Percentiles rank a stretch among this genome's conserved stretches.
These are phyloP conservation scores for Brassica hybrid DNA, from an alignment of 441 rosid genomes.

Conservation along the genomic window DNA sequence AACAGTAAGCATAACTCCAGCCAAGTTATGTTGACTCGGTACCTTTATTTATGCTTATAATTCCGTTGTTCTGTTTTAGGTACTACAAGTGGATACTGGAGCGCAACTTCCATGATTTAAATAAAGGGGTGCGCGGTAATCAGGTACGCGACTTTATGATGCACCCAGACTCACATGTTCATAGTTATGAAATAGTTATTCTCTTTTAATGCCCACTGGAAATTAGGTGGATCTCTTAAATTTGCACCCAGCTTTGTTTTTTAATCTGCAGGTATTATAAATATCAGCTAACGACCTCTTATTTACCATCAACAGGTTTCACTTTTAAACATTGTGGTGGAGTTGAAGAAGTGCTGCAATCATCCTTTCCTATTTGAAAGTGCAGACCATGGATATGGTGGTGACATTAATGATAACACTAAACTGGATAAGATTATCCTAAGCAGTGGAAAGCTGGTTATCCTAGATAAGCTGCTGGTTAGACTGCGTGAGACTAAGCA, in stretches of 20 bases:
- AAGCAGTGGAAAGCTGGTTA: constrained; percentile 99
- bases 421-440: constrained; percentile 91
- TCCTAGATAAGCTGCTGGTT: constrained; percentile 95
- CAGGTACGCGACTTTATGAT: constrained; percentile 65
- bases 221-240: constrained; percentile 18
- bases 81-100: constrained; percentile 99
- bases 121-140: constrained; percentile 99
- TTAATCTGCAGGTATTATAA: constrained; percentile 24
- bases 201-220: constrained; percentile 12
- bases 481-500: constrained; percentile 96
- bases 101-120: constrained; percentile 98
- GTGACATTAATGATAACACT: constrained; percentile 71
- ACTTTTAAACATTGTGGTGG: constrained; percentile 97
- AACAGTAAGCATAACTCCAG: constrained; percentile 69
- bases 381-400: constrained; percentile 99
- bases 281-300: constrained; percentile 34
- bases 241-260: background rate
- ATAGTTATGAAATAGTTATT: constrained; percentile 32
- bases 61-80: constrained; percentile 50
- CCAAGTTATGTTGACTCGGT: constrained; percentile 21
- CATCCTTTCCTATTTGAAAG: constrained; percentile 99
- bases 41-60: constrained; percentile 6
- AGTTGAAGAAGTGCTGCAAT: constrained; percentile 99
- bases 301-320: constrained; percentile 73
- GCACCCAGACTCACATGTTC: constrained; percentile 28